These are phyloP conservation scores for Trichoderma sp. DNA, from an alignment of 2,329 filamentous ascomycete species.

Conservation along the genomic window DNA sequence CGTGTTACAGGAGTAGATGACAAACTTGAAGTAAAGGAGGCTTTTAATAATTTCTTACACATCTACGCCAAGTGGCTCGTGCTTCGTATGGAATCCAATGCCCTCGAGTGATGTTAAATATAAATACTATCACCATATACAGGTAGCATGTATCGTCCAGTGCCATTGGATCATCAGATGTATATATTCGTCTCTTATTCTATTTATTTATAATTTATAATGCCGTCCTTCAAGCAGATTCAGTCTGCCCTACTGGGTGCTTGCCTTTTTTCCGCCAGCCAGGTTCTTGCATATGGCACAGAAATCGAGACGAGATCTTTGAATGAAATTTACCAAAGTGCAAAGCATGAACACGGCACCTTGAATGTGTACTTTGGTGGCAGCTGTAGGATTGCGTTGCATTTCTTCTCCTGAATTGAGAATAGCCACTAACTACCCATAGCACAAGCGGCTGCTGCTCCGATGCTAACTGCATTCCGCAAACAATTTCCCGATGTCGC, in stretches of 20 bases:
- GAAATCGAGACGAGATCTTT: background rate
- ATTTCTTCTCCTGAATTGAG: too few relatives aligned
- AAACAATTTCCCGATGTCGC: background rate
- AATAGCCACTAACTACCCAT: background rate
- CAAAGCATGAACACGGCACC: background rate
- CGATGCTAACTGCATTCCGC: constrained; percentile 4
- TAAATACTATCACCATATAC: background rate
- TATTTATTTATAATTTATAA: background rate
- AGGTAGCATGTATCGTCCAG: background rate
- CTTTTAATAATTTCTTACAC: background rate
- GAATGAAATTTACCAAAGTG: background rate
- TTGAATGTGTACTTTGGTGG: constrained; percentile 4
- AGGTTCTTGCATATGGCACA: background rate
- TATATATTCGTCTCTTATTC: background rate
- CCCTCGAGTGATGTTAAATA: background rate
- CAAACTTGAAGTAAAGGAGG: background rate
- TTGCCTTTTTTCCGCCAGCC: background rate
- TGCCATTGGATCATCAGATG: background rate
- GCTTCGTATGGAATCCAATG: background rate
- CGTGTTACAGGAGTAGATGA: background rate
- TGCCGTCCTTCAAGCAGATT: background rate
- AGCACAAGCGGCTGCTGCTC: constrained; percentile 5
- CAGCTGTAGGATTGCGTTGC: background rate
- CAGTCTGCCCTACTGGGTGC: background rate
- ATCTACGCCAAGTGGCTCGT: background rate